These are phyloP conservation scores for Phytophthora parvispora DNA, from an alignment of 352 stramenopile species.

Conservation along the genomic window DNA sequence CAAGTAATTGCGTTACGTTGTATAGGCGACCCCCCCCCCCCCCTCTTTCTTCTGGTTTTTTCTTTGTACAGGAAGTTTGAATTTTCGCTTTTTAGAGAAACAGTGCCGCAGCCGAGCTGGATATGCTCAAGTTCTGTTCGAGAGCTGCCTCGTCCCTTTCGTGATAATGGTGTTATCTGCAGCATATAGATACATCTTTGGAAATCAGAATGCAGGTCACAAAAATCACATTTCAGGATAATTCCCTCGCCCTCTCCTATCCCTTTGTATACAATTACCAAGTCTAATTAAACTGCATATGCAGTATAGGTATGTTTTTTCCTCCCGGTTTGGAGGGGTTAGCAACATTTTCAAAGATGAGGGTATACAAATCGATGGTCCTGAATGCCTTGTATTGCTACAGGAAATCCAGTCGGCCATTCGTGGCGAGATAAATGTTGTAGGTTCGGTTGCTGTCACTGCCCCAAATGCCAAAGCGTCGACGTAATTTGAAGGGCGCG, in stretches of 20 bases:
- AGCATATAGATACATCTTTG: not conserved
- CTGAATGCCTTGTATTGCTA: not conserved
- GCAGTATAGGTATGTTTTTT: not conserved
- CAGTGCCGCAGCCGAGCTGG: not conserved
- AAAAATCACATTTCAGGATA: not conserved
- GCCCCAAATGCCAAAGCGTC: not conserved
- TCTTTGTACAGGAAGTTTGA: not conserved
- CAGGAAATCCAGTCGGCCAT: not conserved
- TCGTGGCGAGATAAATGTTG: not conserved
- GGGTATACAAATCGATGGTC: slow-evolving; percentile 4
- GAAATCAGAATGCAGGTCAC: not conserved
- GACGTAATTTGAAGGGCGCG: not conserved
- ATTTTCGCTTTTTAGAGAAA: not conserved
- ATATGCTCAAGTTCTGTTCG: not conserved
- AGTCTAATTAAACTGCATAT: not conserved
- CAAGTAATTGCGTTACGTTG: not conserved
- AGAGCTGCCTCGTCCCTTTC: not conserved
- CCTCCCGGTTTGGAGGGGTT: not conserved
- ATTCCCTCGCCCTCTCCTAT: not conserved
- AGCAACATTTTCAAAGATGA: slow-evolving; percentile 12
- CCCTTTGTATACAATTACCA: not conserved
- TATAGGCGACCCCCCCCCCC: not conserved
- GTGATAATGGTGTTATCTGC: not conserved
- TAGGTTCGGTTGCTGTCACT: not conserved
- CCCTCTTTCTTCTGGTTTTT: not conserved